Conservation (phyloP, 2,329 filamentous ascomycete species). For the Epichloe hybrida region DNA sequence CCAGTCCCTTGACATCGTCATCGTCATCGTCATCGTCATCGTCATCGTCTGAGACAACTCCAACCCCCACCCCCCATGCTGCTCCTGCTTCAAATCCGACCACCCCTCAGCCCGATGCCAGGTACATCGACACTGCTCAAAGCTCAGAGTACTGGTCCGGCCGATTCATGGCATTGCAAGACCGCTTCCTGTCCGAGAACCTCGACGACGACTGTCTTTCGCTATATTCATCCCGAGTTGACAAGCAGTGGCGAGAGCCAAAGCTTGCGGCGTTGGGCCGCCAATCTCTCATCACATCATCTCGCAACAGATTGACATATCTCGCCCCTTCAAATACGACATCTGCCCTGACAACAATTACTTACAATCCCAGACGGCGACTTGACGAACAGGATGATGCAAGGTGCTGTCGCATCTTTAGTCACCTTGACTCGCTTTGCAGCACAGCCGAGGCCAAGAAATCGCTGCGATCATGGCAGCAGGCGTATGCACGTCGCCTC, state of each 20-base stretch:
- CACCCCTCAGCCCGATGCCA: slow-evolving; percentile 12
- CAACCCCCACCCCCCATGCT: neutral
- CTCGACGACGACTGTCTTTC: slow-evolving; percentile 8
- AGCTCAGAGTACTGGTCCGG: slow-evolving; percentile 47
- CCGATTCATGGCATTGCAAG: slow-evolving; percentile 42
- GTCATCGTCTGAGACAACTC: neutral
- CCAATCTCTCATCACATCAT: neutral
- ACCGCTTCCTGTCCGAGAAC: slow-evolving; percentile 26
- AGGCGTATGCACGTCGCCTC: slow-evolving; percentile 29
- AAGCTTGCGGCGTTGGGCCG: neutral
- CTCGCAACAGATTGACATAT: slow-evolving; percentile 12
- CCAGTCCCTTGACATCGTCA: neutral
- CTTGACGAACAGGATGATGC: slow-evolving; percentile 27
- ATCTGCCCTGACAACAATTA: slow-evolving; percentile 16
- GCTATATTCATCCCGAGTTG: neutral
- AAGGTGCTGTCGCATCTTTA: slow-evolving; percentile 30
- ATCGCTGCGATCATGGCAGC: slow-evolving; percentile 35
- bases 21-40: neutral
- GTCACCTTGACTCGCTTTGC: slow-evolving; percentile 33
- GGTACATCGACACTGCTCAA: slow-evolving; percentile 27
- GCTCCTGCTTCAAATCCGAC: neutral
- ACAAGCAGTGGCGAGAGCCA: neutral
- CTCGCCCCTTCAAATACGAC: slow-evolving; percentile 20
- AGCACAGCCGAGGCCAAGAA: slow-evolving; percentile 31
- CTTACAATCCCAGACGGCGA: slow-evolving; percentile 7